These are phyloP conservation scores for Iberis pinnata DNA, from an alignment of 345 rosid genomes.

Conservation along the genomic window DNA sequence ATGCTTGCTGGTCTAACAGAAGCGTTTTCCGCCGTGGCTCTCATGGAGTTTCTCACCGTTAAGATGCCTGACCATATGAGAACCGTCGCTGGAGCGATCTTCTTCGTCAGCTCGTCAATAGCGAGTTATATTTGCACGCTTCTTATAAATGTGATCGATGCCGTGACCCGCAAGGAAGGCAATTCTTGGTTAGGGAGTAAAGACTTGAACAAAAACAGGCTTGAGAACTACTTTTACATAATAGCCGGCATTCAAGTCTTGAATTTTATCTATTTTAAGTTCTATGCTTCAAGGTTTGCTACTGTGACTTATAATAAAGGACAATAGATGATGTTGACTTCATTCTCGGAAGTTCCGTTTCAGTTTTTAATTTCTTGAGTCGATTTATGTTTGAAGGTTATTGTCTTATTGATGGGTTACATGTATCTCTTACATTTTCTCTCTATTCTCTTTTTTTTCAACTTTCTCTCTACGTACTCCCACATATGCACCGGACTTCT, in stretches of 20 bases:
- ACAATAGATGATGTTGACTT: not conserved
- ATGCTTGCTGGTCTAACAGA: constrained; percentile 50
- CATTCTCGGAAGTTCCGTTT: too few relatives aligned
- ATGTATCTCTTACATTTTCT: too few relatives aligned
- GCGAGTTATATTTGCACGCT: constrained; percentile 46
- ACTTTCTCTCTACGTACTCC: too few relatives aligned
- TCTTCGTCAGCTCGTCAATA: constrained; percentile 53
- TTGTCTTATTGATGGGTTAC: too few relatives aligned
- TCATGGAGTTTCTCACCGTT: constrained; percentile 61
- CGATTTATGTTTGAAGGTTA: too few relatives aligned
- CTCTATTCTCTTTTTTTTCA: too few relatives aligned
- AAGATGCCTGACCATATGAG: constrained; percentile 72
- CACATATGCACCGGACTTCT: too few relatives aligned
- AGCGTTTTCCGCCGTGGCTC: constrained; percentile 63
- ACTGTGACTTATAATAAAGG: constrained; percentile 12
- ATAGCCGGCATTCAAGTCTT: constrained; percentile 35
- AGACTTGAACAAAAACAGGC: constrained; percentile 48
- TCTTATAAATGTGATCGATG: constrained; percentile 39
- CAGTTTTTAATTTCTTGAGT: too few relatives aligned
- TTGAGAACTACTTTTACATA: constrained; percentile 46
- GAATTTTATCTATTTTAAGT: constrained; percentile 50
- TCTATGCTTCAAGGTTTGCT: constrained; percentile 37
- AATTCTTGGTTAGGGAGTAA: constrained; percentile 49
- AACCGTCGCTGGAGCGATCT: constrained; percentile 61
- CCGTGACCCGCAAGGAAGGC: constrained; percentile 20